Conservation (phyloP, 148 eudicot species). For the Diospyros kaki region DNA sequence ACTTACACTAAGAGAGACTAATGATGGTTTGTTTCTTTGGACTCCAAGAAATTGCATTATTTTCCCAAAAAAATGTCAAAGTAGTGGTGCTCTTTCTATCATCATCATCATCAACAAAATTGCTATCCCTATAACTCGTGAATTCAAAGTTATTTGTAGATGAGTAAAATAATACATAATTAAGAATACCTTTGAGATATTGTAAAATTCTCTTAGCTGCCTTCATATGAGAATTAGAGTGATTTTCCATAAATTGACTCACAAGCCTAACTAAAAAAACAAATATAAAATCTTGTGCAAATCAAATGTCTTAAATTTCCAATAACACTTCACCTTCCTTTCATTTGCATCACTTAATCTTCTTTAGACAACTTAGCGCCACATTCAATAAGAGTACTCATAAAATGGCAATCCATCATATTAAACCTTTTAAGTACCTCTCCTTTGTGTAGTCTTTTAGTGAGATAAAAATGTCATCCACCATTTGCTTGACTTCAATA, state of each 20-base stretch:
- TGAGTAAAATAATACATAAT: background rate
- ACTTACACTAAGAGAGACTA: too few species aligned
- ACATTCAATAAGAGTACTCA: background rate
- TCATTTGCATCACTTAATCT: too few species aligned
- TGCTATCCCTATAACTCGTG: background rate
- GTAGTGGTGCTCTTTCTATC: background rate
- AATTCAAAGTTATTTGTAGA: background rate
- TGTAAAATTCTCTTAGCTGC: too few species aligned
- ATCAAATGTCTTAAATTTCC: constrained; percentile 11
- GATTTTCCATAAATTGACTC: background rate
- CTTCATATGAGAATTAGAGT: too few species aligned
- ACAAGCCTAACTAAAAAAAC: background rate
- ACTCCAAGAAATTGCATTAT: too few species aligned
- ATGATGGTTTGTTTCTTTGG: too few species aligned
- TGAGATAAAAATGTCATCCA: background rate
- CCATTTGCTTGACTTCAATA: background rate
- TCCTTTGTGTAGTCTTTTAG: background rate
- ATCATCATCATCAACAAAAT: constrained; percentile 4
- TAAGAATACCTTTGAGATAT: background rate
- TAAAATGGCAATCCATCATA: background rate
- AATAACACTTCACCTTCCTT: background rate
- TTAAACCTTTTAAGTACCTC: background rate
- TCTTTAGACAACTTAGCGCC: background rate
- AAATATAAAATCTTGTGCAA: background rate
- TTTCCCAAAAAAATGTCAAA: too few species aligned